A percentile compares a stretch with the other conserved stretches of the same genome.
Evolutionary conservation across 306 rosid species (phyloP).

Genomic region (Lupinus albus): DNA sequence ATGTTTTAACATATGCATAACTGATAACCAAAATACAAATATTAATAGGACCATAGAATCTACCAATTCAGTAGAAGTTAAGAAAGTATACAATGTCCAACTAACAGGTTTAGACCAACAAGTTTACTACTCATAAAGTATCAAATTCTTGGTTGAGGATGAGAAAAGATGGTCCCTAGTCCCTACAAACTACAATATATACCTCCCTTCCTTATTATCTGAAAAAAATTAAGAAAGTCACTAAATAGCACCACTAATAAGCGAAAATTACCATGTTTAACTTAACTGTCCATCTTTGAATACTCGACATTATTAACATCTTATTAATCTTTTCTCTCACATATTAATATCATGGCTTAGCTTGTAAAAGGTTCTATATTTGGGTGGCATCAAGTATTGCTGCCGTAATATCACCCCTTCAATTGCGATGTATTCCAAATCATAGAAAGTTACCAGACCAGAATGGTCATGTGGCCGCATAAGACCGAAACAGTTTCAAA

Average conservation of each 20-base stretch:
- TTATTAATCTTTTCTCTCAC: background rate
- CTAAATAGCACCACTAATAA: background rate
- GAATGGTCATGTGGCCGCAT: too few species aligned
- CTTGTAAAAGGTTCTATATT: too few species aligned
- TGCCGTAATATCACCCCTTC: too few species aligned
- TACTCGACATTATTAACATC: too few species aligned
- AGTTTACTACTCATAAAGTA: background rate
- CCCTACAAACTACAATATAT: background rate
- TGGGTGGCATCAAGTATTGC: too few species aligned
- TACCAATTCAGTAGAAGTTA: background rate
- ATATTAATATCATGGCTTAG: background rate
- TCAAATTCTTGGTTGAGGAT: background rate
- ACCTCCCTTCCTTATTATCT: background rate
- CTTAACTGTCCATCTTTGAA: background rate
- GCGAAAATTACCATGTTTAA: background rate
- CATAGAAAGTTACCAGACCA: too few species aligned
- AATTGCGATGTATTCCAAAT: too few species aligned
- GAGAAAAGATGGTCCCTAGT: background rate
- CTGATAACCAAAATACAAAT: constrained; percentile 8
- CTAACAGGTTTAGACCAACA: constrained; percentile 1
- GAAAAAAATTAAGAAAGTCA: background rate
- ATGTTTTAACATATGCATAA: background rate
- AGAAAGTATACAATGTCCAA: background rate
- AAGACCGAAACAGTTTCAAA: too few species aligned
- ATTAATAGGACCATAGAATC: background rate